Evolutionary conservation across 2,329 filamentous ascomycete genomes (phyloP).

Genomic region (Verticillium isaacii): DNA sequence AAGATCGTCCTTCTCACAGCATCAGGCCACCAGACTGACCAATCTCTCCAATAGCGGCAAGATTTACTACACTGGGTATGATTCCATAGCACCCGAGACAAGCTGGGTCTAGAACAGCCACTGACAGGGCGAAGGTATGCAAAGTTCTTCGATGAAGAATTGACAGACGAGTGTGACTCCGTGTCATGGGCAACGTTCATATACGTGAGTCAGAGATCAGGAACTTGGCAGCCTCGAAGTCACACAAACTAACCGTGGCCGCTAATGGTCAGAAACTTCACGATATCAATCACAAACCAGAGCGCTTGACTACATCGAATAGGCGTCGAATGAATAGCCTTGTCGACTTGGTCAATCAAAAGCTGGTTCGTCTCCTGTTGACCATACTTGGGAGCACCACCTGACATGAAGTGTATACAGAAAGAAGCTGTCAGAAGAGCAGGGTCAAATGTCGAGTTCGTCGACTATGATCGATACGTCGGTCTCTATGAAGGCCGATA

Average conservation of each 20-base stretch:
- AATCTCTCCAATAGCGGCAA: too few species aligned
- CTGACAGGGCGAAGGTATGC: slow-evolving; percentile 7
- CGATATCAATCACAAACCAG: background rate
- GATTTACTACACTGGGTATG: too few species aligned
- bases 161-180: slow-evolving; percentile 2
- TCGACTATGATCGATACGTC: slow-evolving; percentile 6
- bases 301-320: background rate
- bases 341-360: background rate
- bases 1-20: too few species aligned
- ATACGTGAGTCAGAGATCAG: too few species aligned
- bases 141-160: slow-evolving; percentile 10
- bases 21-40: too few species aligned
- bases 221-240: too few species aligned
- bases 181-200: slow-evolving; percentile 7
- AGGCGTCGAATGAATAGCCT: background rate
- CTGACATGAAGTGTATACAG: background rate
- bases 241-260: background rate
- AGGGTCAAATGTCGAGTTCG: slow-evolving; percentile 1
- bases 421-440: slow-evolving; percentile 2
- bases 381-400: too few species aligned
- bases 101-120: too few species aligned
- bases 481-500: slow-evolving; percentile 1
- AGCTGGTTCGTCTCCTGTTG: background rate
- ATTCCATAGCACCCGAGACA: too few species aligned
- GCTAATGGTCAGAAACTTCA: background rate